phyloP scores from a whole-genome alignment of 371 early-diverging fungal species.

The Mortierella sp. region DNA sequence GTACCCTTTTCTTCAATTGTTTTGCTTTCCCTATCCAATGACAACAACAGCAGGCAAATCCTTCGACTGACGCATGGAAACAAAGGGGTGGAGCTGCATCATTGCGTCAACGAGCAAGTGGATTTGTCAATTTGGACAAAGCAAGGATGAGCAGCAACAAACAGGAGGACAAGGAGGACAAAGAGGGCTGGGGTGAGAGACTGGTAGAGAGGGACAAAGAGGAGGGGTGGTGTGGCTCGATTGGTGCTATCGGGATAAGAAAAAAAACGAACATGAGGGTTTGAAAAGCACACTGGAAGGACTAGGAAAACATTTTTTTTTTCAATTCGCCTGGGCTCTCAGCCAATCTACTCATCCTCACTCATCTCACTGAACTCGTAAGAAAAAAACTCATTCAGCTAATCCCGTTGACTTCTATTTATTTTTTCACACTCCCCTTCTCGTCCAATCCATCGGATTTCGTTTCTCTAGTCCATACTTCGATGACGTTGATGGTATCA shows the following conservation, averaged over 20 bases:
- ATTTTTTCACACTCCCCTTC: background rate
- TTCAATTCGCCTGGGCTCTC: constrained; percentile 8
- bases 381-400: background rate
- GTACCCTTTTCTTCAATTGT: background rate
- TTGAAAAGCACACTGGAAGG: background rate
- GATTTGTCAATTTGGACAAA: background rate
- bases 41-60: too few species aligned
- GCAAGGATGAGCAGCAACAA: background rate
- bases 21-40: background rate
- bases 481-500: constrained; percentile 75
- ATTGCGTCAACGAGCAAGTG: constrained; percentile 10
- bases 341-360: background rate
- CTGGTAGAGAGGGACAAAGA: background rate
- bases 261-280: background rate
- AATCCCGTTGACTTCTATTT: background rate
- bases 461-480: constrained; percentile 67
- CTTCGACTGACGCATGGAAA: background rate
- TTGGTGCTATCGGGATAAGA: constrained; percentile 22
- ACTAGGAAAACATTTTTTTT: constrained; percentile 1
- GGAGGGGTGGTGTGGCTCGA: background rate
- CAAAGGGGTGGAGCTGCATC: background rate
- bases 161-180: too few species aligned
- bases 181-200: background rate
- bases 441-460: background rate
- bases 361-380: background rate